These are phyloP conservation scores for Auxenochlorella pyrenoidosa DNA, from an alignment of 139 green algal genomes.

Conservation along the genomic window DNA sequence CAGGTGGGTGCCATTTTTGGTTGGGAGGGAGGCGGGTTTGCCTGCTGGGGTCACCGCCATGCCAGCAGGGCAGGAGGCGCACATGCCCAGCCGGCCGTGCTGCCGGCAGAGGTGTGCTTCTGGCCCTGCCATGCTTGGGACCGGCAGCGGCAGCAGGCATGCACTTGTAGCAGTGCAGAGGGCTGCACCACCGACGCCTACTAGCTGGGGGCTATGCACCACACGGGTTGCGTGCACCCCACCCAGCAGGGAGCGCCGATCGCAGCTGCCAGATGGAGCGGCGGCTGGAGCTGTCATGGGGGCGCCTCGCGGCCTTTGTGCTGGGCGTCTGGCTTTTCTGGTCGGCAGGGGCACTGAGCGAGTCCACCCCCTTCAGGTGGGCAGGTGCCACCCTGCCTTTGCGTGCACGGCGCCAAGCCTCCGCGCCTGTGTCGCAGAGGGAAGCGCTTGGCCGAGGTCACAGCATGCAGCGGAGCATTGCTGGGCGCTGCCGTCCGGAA, in stretches of 20 bases:
- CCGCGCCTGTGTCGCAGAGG: background rate
- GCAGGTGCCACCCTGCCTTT: background rate
- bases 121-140: too few relatives aligned
- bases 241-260: background rate
- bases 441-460: background rate
- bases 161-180: too few relatives aligned
- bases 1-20: background rate
- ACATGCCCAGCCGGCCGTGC: too few relatives aligned
- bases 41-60: too few relatives aligned
- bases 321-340: conserved; percentile 38
- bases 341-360: conserved; percentile 5
- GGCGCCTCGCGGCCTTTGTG: background rate
- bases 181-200: too few relatives aligned
- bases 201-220: too few relatives aligned
- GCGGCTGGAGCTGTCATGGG: background rate
- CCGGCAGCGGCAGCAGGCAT: too few relatives aligned
- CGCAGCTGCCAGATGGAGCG: conserved; percentile 7
- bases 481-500: too few relatives aligned
- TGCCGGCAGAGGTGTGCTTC: too few relatives aligned
- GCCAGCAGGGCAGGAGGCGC: too few relatives aligned
- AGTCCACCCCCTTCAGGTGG: conserved; percentile 34
- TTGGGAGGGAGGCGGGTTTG: background rate
- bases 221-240: too few relatives aligned
- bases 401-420: background rate
- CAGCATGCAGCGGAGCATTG: background rate